Base-by-base conservation (phyloP, 2,329 filamentous ascomycete genomes). In the Exophiala calicioides region DNA sequence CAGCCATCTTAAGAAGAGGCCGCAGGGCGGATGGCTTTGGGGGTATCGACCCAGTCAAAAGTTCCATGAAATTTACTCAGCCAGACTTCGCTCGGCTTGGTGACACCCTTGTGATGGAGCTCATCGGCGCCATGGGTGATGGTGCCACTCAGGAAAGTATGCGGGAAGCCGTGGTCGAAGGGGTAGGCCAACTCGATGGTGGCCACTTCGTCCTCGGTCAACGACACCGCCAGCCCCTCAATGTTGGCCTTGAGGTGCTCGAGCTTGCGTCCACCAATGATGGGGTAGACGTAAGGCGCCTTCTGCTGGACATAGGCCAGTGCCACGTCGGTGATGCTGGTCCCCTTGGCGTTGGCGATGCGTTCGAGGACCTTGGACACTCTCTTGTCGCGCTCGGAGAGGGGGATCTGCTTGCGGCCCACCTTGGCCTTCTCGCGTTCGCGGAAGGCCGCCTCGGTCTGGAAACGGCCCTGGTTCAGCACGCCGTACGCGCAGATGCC, bases 121-220 rank as follows among this genome's bases (percentile, higher is more conserved):
- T 13, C 15, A n/a, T n/a, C 20, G 5, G 9, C 8, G 9, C 18
- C 13, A 23, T 24, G 8, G 8, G 10, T 15, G 20, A 6, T 16
- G 15, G 34, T 9, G 5, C 34, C 34, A 13, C 34, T 37, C 34
- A 37, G 24, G 19, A 37, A 37, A 12, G 6, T 68, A 59, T 64
- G 61, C 0, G 79, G 79, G 63, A 81, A 83, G 0, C 80, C 80
- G 20, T 71, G 26, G n/a, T 82, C 74, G 53, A 84, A 84, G 3
- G 68, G 59, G 33, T 66, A 65, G 8, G 75, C 73, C 2, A 60
- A 62, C 52, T 84, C 79, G 47, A 84, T 77, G 50, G 76, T 70
- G 19, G 67, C 61, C 6, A 83, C 66, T 40, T 84, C 77, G 9
- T 78, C 71, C 0, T 73, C 65, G 0, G 71, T 72, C 42, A 84